Percentiles rank a stretch among this genome's conserved stretches.
These are phyloP conservation scores for Nannizziopsis barbatae DNA, from an alignment of 2,329 filamentous ascomycete species.

Conservation along the genomic window DNA sequence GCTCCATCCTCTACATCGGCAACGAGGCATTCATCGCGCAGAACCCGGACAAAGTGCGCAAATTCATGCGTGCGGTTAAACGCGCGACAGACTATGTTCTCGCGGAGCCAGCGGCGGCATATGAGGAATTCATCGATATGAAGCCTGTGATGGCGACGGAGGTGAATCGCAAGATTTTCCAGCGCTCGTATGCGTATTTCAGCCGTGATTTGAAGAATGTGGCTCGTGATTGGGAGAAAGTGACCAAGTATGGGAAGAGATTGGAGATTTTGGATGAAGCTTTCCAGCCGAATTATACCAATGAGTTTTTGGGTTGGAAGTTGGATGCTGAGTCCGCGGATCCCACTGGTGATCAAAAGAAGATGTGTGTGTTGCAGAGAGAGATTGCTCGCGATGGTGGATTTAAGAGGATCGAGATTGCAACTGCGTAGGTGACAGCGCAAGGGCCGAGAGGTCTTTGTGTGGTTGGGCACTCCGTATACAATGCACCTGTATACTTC, in stretches of 20 bases:
- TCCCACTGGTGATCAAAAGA: slow-evolving; percentile 62
- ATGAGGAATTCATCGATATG: slow-evolving; percentile 58
- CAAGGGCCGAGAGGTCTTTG: background rate
- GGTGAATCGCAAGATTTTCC: slow-evolving; percentile 68
- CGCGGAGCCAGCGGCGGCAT: slow-evolving; percentile 50
- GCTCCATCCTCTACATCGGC: slow-evolving; percentile 67
- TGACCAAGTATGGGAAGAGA: slow-evolving; percentile 64
- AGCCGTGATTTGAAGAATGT: slow-evolving; percentile 66
- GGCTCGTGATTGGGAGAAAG: slow-evolving; percentile 62
- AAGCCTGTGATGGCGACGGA: slow-evolving; percentile 58
- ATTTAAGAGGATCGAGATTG: slow-evolving; percentile 34
- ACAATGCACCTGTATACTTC: background rate
- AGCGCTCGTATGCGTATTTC: slow-evolving; percentile 68
- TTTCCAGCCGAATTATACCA: slow-evolving; percentile 66
- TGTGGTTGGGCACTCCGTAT: background rate
- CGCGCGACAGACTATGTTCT: slow-evolving; percentile 62
- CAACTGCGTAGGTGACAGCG: background rate
- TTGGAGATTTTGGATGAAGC: slow-evolving; percentile 53
- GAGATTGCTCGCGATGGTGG: slow-evolving; percentile 55
- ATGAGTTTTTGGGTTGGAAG: slow-evolving; percentile 55
- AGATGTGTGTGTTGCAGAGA: slow-evolving; percentile 58
- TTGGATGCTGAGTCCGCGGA: slow-evolving; percentile 55
- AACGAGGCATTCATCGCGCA: slow-evolving; percentile 59
- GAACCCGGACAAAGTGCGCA: slow-evolving; percentile 53
- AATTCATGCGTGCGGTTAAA: slow-evolving; percentile 64